Percentiles rank a stretch among this genome's conserved stretches.
phyloP scores from a whole-genome alignment of 108 stramenopile species.

The Skeletonema grethae region DNA sequence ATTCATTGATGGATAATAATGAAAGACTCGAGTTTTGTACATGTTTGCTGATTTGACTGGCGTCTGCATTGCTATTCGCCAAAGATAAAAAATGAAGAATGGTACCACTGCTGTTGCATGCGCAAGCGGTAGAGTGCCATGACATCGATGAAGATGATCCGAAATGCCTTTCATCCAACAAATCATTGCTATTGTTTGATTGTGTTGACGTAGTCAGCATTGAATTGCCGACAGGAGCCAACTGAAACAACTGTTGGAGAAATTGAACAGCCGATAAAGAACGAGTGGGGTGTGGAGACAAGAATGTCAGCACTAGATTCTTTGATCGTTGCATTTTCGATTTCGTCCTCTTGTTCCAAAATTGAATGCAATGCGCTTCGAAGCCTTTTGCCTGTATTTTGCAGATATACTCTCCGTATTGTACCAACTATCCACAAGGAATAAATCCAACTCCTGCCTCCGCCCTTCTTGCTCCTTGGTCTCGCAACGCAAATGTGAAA shows the following conservation, averaged over 20 bases:
- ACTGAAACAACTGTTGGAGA: slow-evolving; percentile 33
- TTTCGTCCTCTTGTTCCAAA: too few species aligned
- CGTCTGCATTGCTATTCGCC: not conserved
- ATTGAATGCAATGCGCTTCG: too few species aligned
- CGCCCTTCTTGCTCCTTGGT: too few species aligned
- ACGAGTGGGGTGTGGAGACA: slow-evolving; percentile 53
- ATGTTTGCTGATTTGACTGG: not conserved
- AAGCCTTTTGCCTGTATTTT: too few species aligned
- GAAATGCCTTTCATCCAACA: slow-evolving; percentile 48
- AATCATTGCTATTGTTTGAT: slow-evolving; percentile 11
- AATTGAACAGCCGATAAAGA: slow-evolving; percentile 51
- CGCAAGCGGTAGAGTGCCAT: slow-evolving; percentile 60
- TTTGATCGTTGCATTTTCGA: too few species aligned
- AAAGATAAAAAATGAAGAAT: slow-evolving; percentile 63
- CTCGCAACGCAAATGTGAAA: too few species aligned
- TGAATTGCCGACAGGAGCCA: not conserved
- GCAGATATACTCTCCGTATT: too few species aligned
- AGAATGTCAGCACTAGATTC: slow-evolving; percentile 57
- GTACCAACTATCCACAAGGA: too few species aligned
- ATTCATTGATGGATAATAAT: not conserved
- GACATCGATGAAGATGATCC: slow-evolving; percentile 32
- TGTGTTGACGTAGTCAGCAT: not conserved
- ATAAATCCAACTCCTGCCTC: too few species aligned
- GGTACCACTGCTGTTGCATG: slow-evolving; percentile 55
- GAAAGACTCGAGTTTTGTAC: not conserved